Base-by-base conservation (phyloP, 352 stramenopile species). In the Phytophthora multivora region DNA sequence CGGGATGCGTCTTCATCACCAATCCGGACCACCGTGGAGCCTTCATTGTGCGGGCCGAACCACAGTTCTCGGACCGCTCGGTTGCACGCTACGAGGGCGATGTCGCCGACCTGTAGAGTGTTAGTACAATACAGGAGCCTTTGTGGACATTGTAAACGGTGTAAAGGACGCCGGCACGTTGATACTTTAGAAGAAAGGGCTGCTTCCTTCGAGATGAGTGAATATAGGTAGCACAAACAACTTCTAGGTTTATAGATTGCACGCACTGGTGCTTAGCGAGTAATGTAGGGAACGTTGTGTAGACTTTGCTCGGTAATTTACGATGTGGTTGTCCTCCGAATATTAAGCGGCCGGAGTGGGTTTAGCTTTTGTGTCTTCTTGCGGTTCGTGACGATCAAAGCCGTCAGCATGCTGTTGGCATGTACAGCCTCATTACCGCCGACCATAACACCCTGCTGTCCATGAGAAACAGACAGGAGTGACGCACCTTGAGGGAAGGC, bases 1-100 rank as follows among this genome's bases (percentile, higher is more conserved):
- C 97, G 9, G 97, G 97, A 50, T 96, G 93, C 73, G 85, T 99
- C 47, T 97, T 99, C 67, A 98, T 99, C 56, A 99, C 97, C 5
- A 97, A 97, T 61, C 93, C 96, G 11, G 91, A 96, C 50, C 91
- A 98, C 65, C 91, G 97, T 71, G 97, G 97, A 33, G 97, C 96
- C 7, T 95, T 98, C 72, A 98, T 99, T 51, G 90, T 96, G 54
- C 91, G 90, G 55, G 95, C 97, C 3, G 88, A 96, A 43, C 97
- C 97, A 39, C 89, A 87, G 23, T 98, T 98, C 74, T 95, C 86
- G 49, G 76, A 94, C 74, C 85, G 77, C 63, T 77, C 77, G 41
- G 83, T 93, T 51, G 85, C 81, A 25, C 82, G 84, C 33, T 95
- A 92, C 73, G 85, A 95, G 73, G 86, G 86, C 48, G 86, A 95